These are phyloP conservation scores for Macrophomina phaseolina DNA, from an alignment of 2,329 filamentous ascomycete species.

Conservation along the genomic window DNA sequence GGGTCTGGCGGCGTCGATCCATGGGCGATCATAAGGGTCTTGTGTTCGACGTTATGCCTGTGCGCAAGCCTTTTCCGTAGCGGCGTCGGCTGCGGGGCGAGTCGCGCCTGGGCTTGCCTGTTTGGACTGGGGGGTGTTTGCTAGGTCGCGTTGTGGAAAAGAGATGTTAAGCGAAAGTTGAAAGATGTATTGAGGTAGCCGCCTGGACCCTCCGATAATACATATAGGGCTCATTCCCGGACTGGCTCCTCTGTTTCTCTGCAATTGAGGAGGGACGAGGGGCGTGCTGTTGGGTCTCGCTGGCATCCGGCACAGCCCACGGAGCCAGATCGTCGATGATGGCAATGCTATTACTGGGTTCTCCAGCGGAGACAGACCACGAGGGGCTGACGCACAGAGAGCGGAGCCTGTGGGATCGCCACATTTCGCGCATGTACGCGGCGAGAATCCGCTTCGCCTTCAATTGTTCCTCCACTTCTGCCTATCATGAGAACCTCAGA, in stretches of 20 bases:
- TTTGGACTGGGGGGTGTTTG: not conserved
- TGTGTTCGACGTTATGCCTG: conserved; percentile 14
- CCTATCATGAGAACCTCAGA: not conserved
- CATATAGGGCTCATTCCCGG: too few species aligned
- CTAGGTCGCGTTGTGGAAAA: not conserved
- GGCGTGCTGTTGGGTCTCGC: not conserved
- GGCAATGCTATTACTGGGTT: not conserved
- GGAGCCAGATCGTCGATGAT: conserved; percentile 16
- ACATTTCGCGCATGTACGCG: not conserved
- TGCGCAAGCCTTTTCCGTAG: conserved; percentile 7
- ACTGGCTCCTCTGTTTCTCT: too few species aligned
- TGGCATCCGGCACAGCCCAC: not conserved
- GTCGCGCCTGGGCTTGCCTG: not conserved
- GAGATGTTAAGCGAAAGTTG: not conserved
- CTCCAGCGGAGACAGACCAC: not conserved
- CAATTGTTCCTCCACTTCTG: not conserved
- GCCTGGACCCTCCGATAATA: too few species aligned
- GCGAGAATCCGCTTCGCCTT: not conserved
- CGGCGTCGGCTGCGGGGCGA: not conserved
- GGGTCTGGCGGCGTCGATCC: conserved; percentile 9
- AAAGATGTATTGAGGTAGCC: too few species aligned
- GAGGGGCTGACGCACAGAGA: not conserved
- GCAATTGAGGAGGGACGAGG: too few species aligned
- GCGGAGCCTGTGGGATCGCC: not conserved
- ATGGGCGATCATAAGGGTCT: conserved; percentile 21